These are phyloP conservation scores for Dicorynia guianensis DNA, from an alignment of 306 rosid species.

Conservation along the genomic window DNA sequence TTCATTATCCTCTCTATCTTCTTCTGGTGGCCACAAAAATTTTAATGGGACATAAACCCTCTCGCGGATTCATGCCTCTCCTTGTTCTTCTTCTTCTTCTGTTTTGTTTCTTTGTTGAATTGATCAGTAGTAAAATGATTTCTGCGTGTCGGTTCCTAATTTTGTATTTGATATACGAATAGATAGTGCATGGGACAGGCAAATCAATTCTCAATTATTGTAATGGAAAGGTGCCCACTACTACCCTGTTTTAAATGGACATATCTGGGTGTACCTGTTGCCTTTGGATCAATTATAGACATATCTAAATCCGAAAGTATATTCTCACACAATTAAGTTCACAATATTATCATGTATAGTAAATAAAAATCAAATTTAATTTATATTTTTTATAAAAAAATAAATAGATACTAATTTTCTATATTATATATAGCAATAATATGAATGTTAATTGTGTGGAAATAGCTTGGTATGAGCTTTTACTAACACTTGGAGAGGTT, in stretches of 20 bases:
- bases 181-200: slow-evolving; percentile 37
- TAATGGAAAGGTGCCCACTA: slow-evolving; percentile 22
- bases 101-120: slow-evolving; percentile 16
- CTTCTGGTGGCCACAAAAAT: slow-evolving; percentile 5
- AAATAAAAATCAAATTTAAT: no score
- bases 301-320: not conserved
- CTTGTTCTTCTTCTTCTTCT: not conserved
- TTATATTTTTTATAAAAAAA: no score
- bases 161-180: slow-evolving; percentile 39
- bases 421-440: no score
- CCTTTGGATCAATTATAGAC: not conserved
- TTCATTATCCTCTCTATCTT: not conserved
- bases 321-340: no score
- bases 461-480: no score
- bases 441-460: no score
- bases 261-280: not conserved
- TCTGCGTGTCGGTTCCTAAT: slow-evolving; percentile 51
- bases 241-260: slow-evolving; percentile 18
- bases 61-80: not conserved
- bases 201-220: slow-evolving; percentile 40
- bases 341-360: no score
- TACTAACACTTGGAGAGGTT: no score
- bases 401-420: no score
- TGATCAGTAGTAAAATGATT: not conserved
- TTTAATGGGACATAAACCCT: not conserved